phyloP scores from a whole-genome alignment of 495 filamentous ascomycete species.

The Neurospora sp. region DNA sequence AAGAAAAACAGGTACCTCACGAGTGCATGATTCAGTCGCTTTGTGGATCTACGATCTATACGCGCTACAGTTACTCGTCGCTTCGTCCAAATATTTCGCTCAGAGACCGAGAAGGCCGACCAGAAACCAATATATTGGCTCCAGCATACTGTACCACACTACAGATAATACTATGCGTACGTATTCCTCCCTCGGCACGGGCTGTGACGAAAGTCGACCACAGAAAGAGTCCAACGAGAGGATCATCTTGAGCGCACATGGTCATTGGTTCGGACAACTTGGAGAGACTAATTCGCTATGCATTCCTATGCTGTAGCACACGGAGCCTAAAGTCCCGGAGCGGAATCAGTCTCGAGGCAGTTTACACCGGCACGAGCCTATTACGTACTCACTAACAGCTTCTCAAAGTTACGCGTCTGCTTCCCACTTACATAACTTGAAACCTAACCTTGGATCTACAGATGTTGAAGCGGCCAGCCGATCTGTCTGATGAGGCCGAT shows the following conservation, averaged over 20 bases:
- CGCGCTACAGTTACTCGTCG: background rate
- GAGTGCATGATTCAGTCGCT: background rate
- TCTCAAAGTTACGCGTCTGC: background rate
- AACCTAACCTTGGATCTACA: background rate
- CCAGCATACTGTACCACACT: background rate
- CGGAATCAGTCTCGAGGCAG: background rate
- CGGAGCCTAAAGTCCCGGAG: background rate
- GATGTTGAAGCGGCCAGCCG: background rate
- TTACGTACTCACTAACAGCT: background rate
- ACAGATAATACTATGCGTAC: background rate
- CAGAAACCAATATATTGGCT: background rate
- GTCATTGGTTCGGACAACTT: background rate
- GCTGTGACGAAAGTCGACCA: background rate
- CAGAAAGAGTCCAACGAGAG: background rate
- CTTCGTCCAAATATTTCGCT: background rate
- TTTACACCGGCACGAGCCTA: background rate
- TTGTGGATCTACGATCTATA: background rate
- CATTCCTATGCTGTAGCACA: background rate
- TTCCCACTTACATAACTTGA: background rate
- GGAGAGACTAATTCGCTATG: background rate
- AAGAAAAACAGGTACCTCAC: background rate
- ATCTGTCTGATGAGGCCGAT: background rate
- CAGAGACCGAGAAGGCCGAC: background rate
- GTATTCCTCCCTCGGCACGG: background rate
- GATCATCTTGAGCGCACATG: background rate